These are phyloP conservation scores for Echites panduratus DNA, from an alignment of 257 asterid genomes.

Conservation along the genomic window DNA sequence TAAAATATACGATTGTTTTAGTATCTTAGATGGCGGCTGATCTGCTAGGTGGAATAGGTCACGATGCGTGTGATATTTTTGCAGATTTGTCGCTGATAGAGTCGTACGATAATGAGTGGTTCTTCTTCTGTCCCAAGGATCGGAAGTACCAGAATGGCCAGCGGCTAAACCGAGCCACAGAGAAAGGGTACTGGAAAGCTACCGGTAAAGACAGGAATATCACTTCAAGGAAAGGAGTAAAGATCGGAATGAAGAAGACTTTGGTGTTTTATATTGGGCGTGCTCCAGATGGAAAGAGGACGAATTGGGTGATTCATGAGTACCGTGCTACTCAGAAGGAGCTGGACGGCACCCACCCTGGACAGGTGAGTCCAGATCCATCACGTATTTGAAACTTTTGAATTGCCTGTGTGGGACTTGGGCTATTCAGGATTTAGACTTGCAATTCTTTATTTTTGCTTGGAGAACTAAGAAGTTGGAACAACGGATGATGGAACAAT, in stretches of 20 bases:
- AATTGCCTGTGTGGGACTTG: background rate
- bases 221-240: constrained; percentile 54
- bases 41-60: background rate
- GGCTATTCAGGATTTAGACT: background rate
- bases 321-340: constrained; percentile 84
- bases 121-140: constrained; percentile 99
- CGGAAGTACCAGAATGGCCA: constrained; percentile 92
- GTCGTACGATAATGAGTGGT: constrained; percentile 88
- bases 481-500: background rate
- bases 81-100: constrained; percentile 78
- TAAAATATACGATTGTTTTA: background rate
- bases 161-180: constrained; percentile 84
- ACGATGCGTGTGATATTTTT: constrained; percentile 6
- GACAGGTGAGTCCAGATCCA: constrained; percentile 54
- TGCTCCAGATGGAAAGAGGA: constrained; percentile 94
- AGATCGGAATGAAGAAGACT: constrained; percentile 93
- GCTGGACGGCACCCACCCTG: constrained; percentile 89
- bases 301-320: constrained; percentile 95
- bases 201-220: constrained; percentile 94
- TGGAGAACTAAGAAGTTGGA: background rate
- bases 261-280: constrained; percentile 86
- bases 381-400: background rate
- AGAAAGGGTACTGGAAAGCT: constrained; percentile 94
- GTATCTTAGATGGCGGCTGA: background rate
- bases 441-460: no score